These are phyloP conservation scores for Craterostigma plantagineum DNA, from an alignment of 257 asterid species.

Conservation along the genomic window DNA sequence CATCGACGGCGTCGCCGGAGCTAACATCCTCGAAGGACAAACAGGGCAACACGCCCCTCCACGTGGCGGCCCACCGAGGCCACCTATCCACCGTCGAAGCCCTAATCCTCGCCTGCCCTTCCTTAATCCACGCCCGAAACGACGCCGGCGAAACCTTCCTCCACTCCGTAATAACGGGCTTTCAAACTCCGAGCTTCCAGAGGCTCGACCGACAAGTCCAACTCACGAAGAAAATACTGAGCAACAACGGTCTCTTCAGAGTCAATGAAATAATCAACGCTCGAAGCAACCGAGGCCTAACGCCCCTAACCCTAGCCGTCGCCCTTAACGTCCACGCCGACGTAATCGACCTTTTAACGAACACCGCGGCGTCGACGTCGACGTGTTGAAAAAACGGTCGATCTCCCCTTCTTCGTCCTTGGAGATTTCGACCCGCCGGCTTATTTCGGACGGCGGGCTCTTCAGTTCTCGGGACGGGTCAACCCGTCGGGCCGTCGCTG, in stretches of 20 bases:
- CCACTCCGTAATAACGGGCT: conserved; percentile 64
- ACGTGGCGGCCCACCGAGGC: conserved; percentile 76
- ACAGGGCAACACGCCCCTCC: conserved; percentile 72
- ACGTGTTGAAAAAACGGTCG: conserved; percentile 36
- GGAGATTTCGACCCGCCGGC: conserved; percentile 40
- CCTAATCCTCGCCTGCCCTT: conserved; percentile 45
- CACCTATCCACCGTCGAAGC: conserved; percentile 70
- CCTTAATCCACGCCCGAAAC: conserved; percentile 29
- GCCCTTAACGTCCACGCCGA: conserved; percentile 61
- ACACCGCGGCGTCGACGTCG: conserved; percentile 39
- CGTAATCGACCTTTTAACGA: conserved; percentile 49
- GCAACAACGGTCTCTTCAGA: conserved; percentile 27
- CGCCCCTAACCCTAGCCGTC: conserved; percentile 76
- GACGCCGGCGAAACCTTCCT: conserved; percentile 62
- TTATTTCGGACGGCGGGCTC: conserved; percentile 77
- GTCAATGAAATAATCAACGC: conserved; percentile 37
- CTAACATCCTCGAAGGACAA: conserved; percentile 44
- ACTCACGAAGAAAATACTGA: conserved; percentile 45
- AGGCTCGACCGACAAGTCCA: conserved; percentile 60
- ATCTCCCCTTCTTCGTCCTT: conserved; percentile 60
- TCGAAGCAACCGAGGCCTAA: conserved; percentile 35
- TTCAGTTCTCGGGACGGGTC: conserved; percentile 49
- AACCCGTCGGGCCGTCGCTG: conserved; percentile 52
- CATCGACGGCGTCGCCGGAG: conserved; percentile 24
- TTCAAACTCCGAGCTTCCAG: conserved; percentile 75